Evolutionary conservation across 2,329 filamentous ascomycete species (phyloP).

Genomic region (Pyricularia sp.): DNA sequence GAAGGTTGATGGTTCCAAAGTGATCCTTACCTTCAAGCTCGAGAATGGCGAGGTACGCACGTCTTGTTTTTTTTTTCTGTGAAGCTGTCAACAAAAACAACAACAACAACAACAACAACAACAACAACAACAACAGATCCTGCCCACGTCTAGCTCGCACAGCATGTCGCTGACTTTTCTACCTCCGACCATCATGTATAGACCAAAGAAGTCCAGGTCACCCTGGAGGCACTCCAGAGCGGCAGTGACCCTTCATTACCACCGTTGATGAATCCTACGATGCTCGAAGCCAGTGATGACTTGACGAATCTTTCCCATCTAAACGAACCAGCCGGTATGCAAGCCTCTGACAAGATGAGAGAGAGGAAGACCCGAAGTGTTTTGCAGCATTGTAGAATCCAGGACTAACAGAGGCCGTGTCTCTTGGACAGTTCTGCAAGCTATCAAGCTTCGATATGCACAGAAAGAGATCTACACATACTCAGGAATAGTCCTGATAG

Average conservation of each 20-base stretch:
- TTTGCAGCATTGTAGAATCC: not conserved
- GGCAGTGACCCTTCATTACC: conserved; percentile 72
- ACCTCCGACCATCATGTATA: conserved; percentile 22
- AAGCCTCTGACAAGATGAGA: conserved; percentile 5
- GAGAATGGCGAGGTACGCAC: conserved; percentile 79
- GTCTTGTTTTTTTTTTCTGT: conserved; percentile 7
- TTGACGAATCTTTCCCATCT: conserved; percentile 94
- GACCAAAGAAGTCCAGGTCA: conserved; percentile 74
- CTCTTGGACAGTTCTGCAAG: conserved; percentile 67
- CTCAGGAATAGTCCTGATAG: conserved; percentile 96
- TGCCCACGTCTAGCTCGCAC: not conserved
- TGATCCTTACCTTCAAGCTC: conserved; percentile 77
- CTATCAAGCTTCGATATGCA: conserved; percentile 90
- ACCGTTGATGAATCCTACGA: conserved; percentile 93
- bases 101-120: no score
- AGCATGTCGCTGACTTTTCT: not conserved
- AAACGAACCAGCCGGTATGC: conserved; percentile 90
- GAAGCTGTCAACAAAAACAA: not conserved
- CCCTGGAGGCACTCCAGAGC: conserved; percentile 64
- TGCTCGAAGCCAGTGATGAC: conserved; percentile 98
- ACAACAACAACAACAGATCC: not conserved
- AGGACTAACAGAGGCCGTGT: conserved; percentile 6
- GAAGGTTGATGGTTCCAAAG: conserved; percentile 73
- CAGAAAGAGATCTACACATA: conserved; percentile 99
- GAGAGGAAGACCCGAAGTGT: not conserved